Percentiles rank a stretch among this genome's conserved stretches.
phyloP scores from a whole-genome alignment of 352 stramenopile genomes.

The Poterioochromonas sp. region DNA sequence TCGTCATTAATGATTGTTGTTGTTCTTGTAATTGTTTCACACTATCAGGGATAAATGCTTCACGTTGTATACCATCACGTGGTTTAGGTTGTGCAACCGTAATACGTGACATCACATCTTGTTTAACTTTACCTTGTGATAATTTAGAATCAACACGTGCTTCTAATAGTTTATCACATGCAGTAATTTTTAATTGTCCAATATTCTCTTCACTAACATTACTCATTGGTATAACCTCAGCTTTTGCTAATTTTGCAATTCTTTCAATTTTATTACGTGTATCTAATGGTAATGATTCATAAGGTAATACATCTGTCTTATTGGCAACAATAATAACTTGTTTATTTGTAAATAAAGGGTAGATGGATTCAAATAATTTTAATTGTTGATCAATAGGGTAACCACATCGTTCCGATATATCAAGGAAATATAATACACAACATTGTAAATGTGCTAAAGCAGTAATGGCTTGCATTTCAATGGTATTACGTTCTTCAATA shows the following conservation, averaged over 20 bases:
- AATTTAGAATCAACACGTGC: constrained; percentile 85
- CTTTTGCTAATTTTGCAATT: constrained; percentile 60
- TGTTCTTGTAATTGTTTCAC: constrained; percentile 57
- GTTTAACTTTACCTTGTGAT: constrained; percentile 82
- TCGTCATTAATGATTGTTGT: background rate
- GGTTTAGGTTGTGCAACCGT: constrained; percentile 86
- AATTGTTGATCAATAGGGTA: constrained; percentile 95
- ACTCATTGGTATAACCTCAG: constrained; percentile 91
- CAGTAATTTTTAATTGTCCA: constrained; percentile 80
- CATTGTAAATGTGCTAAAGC: constrained; percentile 96
- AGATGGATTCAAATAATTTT: constrained; percentile 93
- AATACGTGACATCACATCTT: constrained; percentile 87
- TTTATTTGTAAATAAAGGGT: constrained; percentile 97
- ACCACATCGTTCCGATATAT: constrained; percentile 98
- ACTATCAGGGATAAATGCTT: constrained; percentile 80
- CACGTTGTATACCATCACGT: constrained; percentile 75
- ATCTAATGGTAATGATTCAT: constrained; percentile 67
- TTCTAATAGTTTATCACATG: constrained; percentile 87
- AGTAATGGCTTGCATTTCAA: constrained; percentile 99
- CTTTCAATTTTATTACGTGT: constrained; percentile 69
- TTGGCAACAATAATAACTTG: constrained; percentile 96
- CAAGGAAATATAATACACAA: constrained; percentile 98
- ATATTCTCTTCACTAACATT: constrained; percentile 95
- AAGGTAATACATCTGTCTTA: constrained; percentile 94
- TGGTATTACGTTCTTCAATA: constrained; percentile 98